Conservation (phyloP, 208 protist genomes). For the Strigomonas galati region DNA sequence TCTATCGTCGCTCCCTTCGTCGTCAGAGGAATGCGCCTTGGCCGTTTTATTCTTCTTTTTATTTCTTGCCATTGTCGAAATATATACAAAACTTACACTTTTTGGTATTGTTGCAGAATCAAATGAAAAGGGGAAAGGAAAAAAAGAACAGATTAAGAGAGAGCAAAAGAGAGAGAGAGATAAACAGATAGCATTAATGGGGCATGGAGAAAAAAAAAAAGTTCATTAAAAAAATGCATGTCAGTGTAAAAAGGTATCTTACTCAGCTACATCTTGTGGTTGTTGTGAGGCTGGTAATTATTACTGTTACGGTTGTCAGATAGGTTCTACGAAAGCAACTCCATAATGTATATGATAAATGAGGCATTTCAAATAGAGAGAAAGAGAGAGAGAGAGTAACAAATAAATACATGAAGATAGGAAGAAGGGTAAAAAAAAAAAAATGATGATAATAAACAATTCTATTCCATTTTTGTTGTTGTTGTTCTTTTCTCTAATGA, state of each 20-base stretch:
- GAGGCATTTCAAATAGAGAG: too few species aligned
- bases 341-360: too few species aligned
- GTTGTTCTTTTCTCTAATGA: neutral
- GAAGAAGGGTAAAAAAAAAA: slow-evolving; percentile 5
- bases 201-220: too few species aligned
- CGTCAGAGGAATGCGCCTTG: slow-evolving; percentile 27
- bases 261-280: too few species aligned
- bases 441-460: neutral
- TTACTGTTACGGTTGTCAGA: too few species aligned
- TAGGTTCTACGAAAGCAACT: too few species aligned
- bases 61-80: slow-evolving; percentile 41
- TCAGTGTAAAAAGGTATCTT: too few species aligned
- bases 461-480: neutral
- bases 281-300: too few species aligned
- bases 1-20: slow-evolving; percentile 20
- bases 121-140: slow-evolving; percentile 13
- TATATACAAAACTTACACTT: neutral
- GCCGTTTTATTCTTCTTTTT: slow-evolving; percentile 37
- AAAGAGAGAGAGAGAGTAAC: too few species aligned
- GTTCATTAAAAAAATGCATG: too few species aligned
- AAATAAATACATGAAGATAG: too few species aligned
- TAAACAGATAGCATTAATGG: neutral
- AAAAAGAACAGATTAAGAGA: neutral
- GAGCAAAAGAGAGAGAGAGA: slow-evolving; percentile 15
- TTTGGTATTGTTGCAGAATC: neutral